A percentile compares a stretch with the other conserved stretches of the same genome.
Evolutionary conservation across 192 early-diverging fungal genomes (phyloP).

Genomic region (Coemansia sp.): DNA sequence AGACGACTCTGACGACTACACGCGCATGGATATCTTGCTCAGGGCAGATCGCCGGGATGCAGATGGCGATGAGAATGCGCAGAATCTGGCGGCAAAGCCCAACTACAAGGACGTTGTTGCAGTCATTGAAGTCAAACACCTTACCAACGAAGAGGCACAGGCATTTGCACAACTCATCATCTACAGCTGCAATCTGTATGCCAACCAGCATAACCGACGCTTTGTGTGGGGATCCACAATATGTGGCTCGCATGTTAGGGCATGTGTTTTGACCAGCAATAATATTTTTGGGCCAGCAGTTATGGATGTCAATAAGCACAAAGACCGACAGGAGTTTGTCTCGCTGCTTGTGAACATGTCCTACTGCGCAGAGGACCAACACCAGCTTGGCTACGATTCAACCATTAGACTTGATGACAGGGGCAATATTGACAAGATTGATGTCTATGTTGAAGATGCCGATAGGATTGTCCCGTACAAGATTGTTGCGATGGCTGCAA

Average conservation of each 20-base stretch:
- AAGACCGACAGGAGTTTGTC: slow-evolving; percentile 4
- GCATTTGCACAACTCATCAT: slow-evolving; percentile 8
- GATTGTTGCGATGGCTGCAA: no score
- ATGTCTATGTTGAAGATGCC: no score
- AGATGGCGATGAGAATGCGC: not conserved
- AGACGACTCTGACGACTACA: not conserved
- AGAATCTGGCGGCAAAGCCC: not conserved
- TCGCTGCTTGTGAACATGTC: slow-evolving; percentile 11
- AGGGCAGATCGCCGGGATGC: not conserved
- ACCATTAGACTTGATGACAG: no score
- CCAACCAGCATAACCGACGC: slow-evolving; percentile 8
- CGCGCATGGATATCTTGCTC: slow-evolving; percentile 12
- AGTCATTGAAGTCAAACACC: slow-evolving; percentile 7
- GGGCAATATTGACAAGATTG: no score
- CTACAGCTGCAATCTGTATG: slow-evolving; percentile 16
- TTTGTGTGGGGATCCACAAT: slow-evolving; percentile 28
- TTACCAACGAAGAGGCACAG: not conserved
- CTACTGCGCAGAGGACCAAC: no score
- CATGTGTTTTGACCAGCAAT: slow-evolving; percentile 4
- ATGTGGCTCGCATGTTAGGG: slow-evolving; percentile 6
- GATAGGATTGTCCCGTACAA: no score
- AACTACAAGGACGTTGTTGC: not conserved
- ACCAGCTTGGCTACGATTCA: no score
- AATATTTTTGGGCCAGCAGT: not conserved
- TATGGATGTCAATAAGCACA: slow-evolving; percentile 9